phyloP scores from a whole-genome alignment of 352 stramenopile genomes.

The Pythium aristosporum region DNA sequence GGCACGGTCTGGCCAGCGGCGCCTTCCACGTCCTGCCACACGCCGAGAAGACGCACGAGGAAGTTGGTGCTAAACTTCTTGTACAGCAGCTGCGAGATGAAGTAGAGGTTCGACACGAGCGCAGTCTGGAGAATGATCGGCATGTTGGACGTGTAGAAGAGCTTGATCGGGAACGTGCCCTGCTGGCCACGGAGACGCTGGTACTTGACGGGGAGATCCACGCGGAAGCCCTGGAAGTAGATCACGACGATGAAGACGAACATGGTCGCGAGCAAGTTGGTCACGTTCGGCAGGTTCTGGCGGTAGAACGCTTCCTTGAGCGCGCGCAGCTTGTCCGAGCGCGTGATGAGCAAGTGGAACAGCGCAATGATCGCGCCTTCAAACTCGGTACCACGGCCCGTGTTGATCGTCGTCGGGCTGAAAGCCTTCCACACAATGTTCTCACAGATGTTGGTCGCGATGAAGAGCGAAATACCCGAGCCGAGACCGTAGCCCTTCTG shows the following conservation, averaged over 20 bases:
- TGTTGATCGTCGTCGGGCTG: constrained; percentile 99
- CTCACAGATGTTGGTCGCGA: constrained; percentile 99
- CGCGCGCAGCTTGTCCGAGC: constrained; percentile 97
- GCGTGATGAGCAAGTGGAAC: constrained; percentile 98
- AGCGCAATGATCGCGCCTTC: constrained; percentile 99
- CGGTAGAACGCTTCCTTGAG: constrained; percentile 98
- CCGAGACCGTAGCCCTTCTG: constrained; percentile 99
- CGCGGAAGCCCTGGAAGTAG: constrained; percentile 99
- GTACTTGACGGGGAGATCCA: constrained; percentile 95
- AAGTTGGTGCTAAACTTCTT: constrained; percentile 99
- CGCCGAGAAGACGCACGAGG: constrained; percentile 96
- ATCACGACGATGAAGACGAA: constrained; percentile 99
- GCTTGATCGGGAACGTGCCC: constrained; percentile 99
- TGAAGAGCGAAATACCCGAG: constrained; percentile 99
- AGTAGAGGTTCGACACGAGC: constrained; percentile 99
- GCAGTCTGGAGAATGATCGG: constrained; percentile 99
- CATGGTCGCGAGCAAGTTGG: constrained; percentile 98
- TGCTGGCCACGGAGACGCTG: constrained; percentile 98
- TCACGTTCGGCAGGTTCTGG: constrained; percentile 99
- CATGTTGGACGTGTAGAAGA: constrained; percentile 99
- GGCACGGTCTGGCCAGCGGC: constrained; percentile 93
- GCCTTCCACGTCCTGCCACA: constrained; percentile 98
- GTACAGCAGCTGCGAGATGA: constrained; percentile 99
- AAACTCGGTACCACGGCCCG: constrained; percentile 98
- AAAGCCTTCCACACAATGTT: constrained; percentile 99